These are phyloP conservation scores for Pulicaria dysenterica DNA, from an alignment of 129 eudicot genomes.

Conservation along the genomic window DNA sequence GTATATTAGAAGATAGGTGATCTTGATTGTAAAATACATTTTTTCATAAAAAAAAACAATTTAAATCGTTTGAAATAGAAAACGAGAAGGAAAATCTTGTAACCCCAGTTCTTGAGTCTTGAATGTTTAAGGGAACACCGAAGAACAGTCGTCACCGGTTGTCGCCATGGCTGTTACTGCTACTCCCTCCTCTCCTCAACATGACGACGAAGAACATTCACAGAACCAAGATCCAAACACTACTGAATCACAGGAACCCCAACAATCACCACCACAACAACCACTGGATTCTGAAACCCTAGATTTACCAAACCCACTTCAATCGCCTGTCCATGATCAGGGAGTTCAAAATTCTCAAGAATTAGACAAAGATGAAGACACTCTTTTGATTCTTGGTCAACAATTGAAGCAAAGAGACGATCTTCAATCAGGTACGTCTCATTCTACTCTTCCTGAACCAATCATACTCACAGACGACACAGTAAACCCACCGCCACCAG, in stretches of 20 bases:
- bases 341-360: neutral
- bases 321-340: slow-evolving; percentile 10
- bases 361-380: slow-evolving; percentile 36
- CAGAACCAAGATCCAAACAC: slow-evolving; percentile 18
- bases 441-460: slow-evolving; percentile 21
- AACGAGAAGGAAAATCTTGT: too few species aligned
- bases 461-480: slow-evolving; percentile 23
- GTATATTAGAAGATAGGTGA: too few species aligned
- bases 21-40: too few species aligned
- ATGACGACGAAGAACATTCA: neutral
- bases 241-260: slow-evolving; percentile 7
- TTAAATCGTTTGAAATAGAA: neutral
- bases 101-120: neutral
- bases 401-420: neutral
- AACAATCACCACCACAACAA: slow-evolving; percentile 5
- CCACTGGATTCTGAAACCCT: slow-evolving; percentile 30
- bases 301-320: slow-evolving; percentile 25
- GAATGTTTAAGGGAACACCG: neutral
- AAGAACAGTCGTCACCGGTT: neutral
- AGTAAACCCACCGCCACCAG: neutral
- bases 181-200: slow-evolving; percentile 25
- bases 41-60: too few species aligned
- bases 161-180: slow-evolving; percentile 24
- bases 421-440: slow-evolving; percentile 40
- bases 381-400: slow-evolving; percentile 8